A percentile compares a stretch with the other conserved stretches of the same genome.
phyloP scores from a whole-genome alignment of 306 rosid species.

The Corylus americana region DNA sequence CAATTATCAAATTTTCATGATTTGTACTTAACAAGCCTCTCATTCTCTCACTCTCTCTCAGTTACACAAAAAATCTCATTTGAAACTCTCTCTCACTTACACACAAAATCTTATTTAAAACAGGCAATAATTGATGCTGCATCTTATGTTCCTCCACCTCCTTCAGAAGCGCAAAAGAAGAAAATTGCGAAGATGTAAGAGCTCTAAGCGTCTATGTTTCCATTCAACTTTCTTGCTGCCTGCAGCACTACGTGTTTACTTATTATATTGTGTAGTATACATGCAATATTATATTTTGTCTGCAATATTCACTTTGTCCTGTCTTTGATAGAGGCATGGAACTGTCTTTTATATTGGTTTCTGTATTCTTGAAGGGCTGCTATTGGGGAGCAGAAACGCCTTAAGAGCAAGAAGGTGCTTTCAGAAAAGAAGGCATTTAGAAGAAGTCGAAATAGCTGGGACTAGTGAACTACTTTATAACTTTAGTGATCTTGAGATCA shows the following conservation, averaged over 20 bases:
- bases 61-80: not conserved
- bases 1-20: not conserved
- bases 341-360: slow-evolving; percentile 24
- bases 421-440: slow-evolving; percentile 80
- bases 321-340: slow-evolving; percentile 18
- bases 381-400: slow-evolving; percentile 88
- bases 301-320: slow-evolving; percentile 8
- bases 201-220: slow-evolving; percentile 13
- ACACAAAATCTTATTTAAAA: slow-evolving; percentile 14
- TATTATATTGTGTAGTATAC: not conserved
- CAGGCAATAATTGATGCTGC: slow-evolving; percentile 95
- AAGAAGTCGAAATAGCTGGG: slow-evolving; percentile 86
- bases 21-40: slow-evolving; percentile 14
- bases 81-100: slow-evolving; percentile 20
- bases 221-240: not conserved
- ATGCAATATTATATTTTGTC: slow-evolving; percentile 6
- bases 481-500: not conserved
- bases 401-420: slow-evolving; percentile 82
- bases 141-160: slow-evolving; percentile 94
- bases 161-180: slow-evolving; percentile 96
- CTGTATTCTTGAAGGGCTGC: slow-evolving; percentile 67
- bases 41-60: slow-evolving; percentile 18
- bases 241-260: not conserved
- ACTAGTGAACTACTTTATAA: slow-evolving; percentile 27
- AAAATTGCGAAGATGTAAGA: slow-evolving; percentile 85